Conservation (phyloP, 176 grass and related monocot genomes). For the Saccharum spontaneum region DNA sequence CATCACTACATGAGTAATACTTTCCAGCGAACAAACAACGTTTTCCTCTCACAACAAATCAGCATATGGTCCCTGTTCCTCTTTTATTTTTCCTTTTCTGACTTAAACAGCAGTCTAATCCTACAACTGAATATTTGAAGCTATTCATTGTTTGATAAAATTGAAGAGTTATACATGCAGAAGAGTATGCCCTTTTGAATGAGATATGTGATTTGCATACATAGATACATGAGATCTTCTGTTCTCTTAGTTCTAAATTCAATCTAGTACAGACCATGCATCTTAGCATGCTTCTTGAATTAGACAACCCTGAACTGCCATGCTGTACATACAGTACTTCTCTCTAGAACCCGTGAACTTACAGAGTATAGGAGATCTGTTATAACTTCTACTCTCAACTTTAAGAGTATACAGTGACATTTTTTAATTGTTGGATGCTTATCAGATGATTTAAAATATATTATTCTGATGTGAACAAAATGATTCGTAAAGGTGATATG, state of each 20-base stretch:
- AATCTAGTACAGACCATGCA: background rate
- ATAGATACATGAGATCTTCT: background rate
- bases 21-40: too few relatives aligned
- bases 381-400: background rate
- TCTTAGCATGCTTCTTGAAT: background rate
- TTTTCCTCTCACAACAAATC: too few relatives aligned
- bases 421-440: background rate
- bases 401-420: background rate
- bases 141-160: background rate
- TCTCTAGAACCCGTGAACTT: too few relatives aligned
- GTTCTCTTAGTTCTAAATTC: background rate
- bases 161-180: background rate
- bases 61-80: too few relatives aligned
- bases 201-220: background rate
- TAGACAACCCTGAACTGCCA: background rate
- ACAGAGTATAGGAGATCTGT: background rate
- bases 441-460: background rate
- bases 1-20: too few relatives aligned
- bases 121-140: background rate
- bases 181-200: background rate
- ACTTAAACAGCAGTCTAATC: background rate
- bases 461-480: background rate
- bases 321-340: too few relatives aligned
- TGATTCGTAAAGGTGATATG: background rate
- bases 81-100: background rate